phyloP scores from a whole-genome alignment of 2,329 filamentous ascomycete genomes.

The Pseudodiploospora longispora region DNA sequence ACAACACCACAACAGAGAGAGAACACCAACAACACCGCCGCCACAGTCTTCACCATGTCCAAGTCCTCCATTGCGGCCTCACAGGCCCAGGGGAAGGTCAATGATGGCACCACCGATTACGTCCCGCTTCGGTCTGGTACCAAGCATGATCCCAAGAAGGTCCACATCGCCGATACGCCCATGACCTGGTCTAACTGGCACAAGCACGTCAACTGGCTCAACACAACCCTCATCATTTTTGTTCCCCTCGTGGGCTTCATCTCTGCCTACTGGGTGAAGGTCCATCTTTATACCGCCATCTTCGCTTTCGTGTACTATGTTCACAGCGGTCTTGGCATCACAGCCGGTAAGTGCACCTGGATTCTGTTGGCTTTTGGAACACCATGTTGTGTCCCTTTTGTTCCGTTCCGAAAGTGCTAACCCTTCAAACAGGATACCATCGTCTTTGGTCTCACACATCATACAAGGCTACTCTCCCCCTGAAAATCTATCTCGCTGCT shows the following conservation, averaged over 20 bases:
- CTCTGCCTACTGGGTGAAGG: conserved; percentile 69
- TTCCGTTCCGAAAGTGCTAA: neutral
- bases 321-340: conserved; percentile 73
- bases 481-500: conserved; percentile 75
- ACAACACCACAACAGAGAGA: neutral
- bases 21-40: neutral
- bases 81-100: conserved; percentile 31
- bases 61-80: conserved; percentile 30
- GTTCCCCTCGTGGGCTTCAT: conserved; percentile 68
- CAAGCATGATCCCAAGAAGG: conserved; percentile 55
- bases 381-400: neutral
- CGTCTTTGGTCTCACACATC: conserved; percentile 81
- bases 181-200: conserved; percentile 80
- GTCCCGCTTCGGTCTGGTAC: conserved; percentile 35
- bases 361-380: neutral
- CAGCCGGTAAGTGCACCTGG: conserved; percentile 48
- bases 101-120: conserved; percentile 50
- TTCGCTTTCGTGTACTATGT: conserved; percentile 77
- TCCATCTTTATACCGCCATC: conserved; percentile 61
- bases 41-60: conserved; percentile 19
- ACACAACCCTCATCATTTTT: conserved; percentile 70
- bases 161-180: conserved; percentile 76
- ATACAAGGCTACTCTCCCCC: conserved; percentile 67
- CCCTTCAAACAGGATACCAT: conserved; percentile 32
- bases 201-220: conserved; percentile 92